Conservation (phyloP, 331 rosid species). For the Arachis monticola region DNA sequence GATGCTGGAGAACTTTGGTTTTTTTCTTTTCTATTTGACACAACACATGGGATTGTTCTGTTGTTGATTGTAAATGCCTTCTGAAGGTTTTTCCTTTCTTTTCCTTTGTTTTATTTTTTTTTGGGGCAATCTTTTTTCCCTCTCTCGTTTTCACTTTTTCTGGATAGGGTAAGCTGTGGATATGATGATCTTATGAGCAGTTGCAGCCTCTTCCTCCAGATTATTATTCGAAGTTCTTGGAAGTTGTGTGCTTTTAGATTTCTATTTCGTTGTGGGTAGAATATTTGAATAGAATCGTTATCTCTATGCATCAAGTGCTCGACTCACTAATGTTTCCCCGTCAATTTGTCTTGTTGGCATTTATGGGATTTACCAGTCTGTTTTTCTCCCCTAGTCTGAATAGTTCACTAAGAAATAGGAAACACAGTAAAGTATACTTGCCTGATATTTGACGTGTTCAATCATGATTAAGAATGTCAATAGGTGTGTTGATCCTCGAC, state of each 20-base stretch:
- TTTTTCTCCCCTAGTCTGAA: neutral
- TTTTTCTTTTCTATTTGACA: slow-evolving; percentile 4
- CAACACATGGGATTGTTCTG: neutral
- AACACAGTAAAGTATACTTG: neutral
- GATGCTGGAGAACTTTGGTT: slow-evolving; percentile 5
- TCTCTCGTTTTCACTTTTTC: neutral
- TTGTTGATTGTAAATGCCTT: neutral
- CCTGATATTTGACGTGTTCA: neutral
- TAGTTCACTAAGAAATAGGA: neutral
- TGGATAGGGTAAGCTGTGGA: slow-evolving; percentile 55
- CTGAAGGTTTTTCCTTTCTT: slow-evolving; percentile 20
- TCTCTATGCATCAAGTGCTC: slow-evolving; percentile 24
- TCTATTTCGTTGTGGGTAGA: neutral
- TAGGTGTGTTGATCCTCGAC: neutral
- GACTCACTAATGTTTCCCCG: neutral
- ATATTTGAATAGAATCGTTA: slow-evolving; percentile 1
- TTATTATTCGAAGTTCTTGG: slow-evolving; percentile 45
- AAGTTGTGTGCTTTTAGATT: neutral
- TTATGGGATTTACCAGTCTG: slow-evolving; percentile 16
- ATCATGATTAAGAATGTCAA: neutral
- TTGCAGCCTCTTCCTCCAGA: slow-evolving; percentile 46
- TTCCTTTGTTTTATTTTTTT: neutral
- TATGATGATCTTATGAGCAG: slow-evolving; percentile 47
- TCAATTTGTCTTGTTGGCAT: neutral
- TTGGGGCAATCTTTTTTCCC: neutral